Percentiles rank a stretch among this genome's conserved stretches.
These are phyloP conservation scores for Sarcomyxa edulis DNA, from an alignment of 768 basidiomycete species.

Conservation along the genomic window DNA sequence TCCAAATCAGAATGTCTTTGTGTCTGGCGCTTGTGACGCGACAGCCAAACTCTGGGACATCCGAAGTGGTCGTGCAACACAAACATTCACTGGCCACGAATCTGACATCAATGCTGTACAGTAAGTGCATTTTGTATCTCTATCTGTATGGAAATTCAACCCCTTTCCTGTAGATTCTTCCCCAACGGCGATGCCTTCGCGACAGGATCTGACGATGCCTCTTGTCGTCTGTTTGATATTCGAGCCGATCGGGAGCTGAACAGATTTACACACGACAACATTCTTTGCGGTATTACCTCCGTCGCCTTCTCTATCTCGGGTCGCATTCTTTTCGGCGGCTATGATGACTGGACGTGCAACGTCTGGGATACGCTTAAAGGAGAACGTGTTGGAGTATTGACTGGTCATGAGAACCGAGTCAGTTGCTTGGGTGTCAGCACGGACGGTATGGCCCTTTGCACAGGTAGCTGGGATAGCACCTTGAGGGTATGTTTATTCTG, in stretches of 20 bases:
- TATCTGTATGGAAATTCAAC: slow-evolving; percentile 9
- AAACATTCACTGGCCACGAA: slow-evolving; percentile 98
- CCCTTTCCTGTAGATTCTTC: slow-evolving; percentile 75
- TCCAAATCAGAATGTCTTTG: slow-evolving; percentile 90
- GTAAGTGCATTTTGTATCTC: slow-evolving; percentile 49
- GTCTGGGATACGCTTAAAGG: slow-evolving; percentile 99
- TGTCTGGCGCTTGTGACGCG: slow-evolving; percentile 98
- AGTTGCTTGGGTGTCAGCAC: slow-evolving; percentile 93
- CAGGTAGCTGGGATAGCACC: slow-evolving; percentile 97
- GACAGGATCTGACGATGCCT: slow-evolving; percentile 97
- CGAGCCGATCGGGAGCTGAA: slow-evolving; percentile 97
- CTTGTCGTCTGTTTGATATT: slow-evolving; percentile 96
- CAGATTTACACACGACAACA: slow-evolving; percentile 96
- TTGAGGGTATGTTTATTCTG: slow-evolving; percentile 74
- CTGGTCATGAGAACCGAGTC: slow-evolving; percentile 97
- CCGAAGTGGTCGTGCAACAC: slow-evolving; percentile 92
- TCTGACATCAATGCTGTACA: slow-evolving; percentile 99
- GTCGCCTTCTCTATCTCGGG: slow-evolving; percentile 98
- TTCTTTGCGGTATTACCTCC: slow-evolving; percentile 97
- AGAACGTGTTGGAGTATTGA: slow-evolving; percentile 94
- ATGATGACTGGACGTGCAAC: slow-evolving; percentile 99
- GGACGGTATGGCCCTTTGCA: slow-evolving; percentile 98
- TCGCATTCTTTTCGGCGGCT: slow-evolving; percentile 95
- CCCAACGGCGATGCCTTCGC: slow-evolving; percentile 99
- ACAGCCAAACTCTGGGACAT: slow-evolving; percentile 99